Evolutionary conservation across 2,329 filamentous ascomycete species (phyloP).

Genomic region (Atkinsonella texensis): DNA sequence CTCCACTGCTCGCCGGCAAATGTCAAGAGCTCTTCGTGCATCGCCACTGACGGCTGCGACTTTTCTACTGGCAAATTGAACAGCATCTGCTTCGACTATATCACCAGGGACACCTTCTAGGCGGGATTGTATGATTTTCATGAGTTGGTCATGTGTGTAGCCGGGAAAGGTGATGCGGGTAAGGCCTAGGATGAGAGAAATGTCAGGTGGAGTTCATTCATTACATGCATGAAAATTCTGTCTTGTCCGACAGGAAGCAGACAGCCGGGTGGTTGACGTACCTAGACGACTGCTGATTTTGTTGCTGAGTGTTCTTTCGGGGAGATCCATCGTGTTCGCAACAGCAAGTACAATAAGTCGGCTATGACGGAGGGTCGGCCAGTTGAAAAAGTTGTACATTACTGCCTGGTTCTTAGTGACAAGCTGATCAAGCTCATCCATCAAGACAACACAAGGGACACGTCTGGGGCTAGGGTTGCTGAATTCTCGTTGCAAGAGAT

Average conservation of each 20-base stretch:
- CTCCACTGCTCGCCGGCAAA: constrained; percentile 89
- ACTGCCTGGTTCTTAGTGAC: constrained; percentile 98
- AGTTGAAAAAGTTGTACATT: constrained; percentile 99
- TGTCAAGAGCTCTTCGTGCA: constrained; percentile 82
- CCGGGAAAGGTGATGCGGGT: constrained; percentile 95
- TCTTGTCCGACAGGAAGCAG: neutral
- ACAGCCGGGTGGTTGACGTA: constrained; percentile 9
- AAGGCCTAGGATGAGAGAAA: constrained; percentile 35
- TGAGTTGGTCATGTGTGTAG: constrained; percentile 93
- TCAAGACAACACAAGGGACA: constrained; percentile 90
- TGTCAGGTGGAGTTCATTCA: neutral
- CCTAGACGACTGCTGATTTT: constrained; percentile 89
- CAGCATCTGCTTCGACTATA: constrained; percentile 82
- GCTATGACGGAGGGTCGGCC: constrained; percentile 85
- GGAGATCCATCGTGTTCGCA: constrained; percentile 97
- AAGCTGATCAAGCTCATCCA: constrained; percentile 96
- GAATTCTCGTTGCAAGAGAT: constrained; percentile 86
- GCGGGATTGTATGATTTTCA: constrained; percentile 94
- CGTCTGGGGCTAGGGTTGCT: constrained; percentile 79
- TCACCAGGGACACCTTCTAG: constrained; percentile 78
- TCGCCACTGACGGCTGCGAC: constrained; percentile 95
- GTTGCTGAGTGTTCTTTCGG: constrained; percentile 90
- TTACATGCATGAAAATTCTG: neutral
- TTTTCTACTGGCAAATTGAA: constrained; percentile 93
- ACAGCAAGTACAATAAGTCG: constrained; percentile 92